Evolutionary conservation across 805 yeast genomes (phyloP).

Genomic region (Metschnikowia baotianmanensis): DNA sequence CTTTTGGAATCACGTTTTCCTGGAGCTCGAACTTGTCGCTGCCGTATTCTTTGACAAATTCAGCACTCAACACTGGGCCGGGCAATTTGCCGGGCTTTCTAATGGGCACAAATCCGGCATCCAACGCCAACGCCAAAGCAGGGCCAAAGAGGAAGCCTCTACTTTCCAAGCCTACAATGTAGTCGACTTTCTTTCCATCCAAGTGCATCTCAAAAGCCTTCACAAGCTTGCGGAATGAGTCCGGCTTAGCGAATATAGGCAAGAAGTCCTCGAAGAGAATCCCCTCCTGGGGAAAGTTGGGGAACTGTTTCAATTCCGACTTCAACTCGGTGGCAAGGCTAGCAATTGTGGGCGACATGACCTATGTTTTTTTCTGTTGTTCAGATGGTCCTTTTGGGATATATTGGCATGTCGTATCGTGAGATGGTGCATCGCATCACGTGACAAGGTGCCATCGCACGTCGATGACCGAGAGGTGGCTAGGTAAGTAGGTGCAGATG

Average conservation of each 20-base stretch:
- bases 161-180: slow-evolving; percentile 90
- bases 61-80: slow-evolving; percentile 71
- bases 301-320: slow-evolving; percentile 60
- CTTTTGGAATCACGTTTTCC: slow-evolving; percentile 71
- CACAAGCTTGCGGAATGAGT: slow-evolving; percentile 73
- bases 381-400: not conserved
- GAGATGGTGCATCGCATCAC: no score
- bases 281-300: slow-evolving; percentile 92
- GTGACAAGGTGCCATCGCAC: no score
- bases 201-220: slow-evolving; percentile 78
- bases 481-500: no score
- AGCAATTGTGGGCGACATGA: slow-evolving; percentile 24
- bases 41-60: slow-evolving; percentile 90
- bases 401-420: no score
- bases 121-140: slow-evolving; percentile 81
- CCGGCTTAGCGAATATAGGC: slow-evolving; percentile 87
- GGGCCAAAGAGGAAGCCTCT: slow-evolving; percentile 98
- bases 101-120: slow-evolving; percentile 90
- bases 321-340: slow-evolving; percentile 38
- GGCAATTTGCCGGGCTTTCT: slow-evolving; percentile 96
- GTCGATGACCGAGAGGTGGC: no score
- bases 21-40: slow-evolving; percentile 87
- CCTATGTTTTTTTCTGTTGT: no score
- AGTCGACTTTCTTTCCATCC: slow-evolving; percentile 69
- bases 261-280: slow-evolving; percentile 92